A percentile compares a stretch with the other conserved stretches of the same genome.
Evolutionary conservation across 306 rosid genomes (phyloP).

Genomic region (Citrullus colocynthis): DNA sequence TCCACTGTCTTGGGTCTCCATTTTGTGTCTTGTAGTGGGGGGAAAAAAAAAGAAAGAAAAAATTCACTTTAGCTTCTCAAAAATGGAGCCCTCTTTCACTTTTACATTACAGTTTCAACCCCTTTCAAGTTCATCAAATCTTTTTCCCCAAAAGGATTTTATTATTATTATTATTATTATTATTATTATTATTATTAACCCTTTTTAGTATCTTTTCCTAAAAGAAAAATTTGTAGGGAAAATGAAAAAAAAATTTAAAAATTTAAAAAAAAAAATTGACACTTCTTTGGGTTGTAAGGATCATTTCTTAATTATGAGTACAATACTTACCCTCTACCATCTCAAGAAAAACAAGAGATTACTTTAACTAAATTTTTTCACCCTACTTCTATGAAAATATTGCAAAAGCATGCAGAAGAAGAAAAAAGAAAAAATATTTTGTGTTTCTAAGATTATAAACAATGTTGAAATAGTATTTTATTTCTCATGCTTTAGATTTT

Average conservation of each 20-base stretch:
- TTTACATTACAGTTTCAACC: not conserved
- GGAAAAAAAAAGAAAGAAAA: not conserved
- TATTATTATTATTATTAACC: not conserved
- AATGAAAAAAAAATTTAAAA: not conserved
- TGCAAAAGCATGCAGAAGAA: not conserved
- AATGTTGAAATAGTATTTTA: too few relatives aligned
- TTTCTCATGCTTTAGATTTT: too few relatives aligned
- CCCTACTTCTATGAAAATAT: not conserved
- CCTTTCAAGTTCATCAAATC: not conserved
- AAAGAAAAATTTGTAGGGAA: not conserved
- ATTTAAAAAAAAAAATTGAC: not conserved
- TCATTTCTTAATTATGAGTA: not conserved
- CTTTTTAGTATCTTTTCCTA: not conserved
- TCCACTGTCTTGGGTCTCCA: slow-evolving; percentile 2
- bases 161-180: too few relatives aligned
- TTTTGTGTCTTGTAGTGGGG: not conserved
- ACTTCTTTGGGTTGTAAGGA: not conserved
- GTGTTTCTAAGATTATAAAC: too few relatives aligned
- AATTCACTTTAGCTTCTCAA: not conserved
- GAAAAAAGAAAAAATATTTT: too few relatives aligned
- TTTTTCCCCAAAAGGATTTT: not conserved
- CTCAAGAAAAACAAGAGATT: not conserved
- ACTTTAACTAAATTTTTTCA: not conserved
- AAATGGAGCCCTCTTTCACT: not conserved
- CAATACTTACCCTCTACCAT: not conserved